phyloP scores from a whole-genome alignment of 768 basidiomycete genomes.

The Fomitopsis pulvina region DNA sequence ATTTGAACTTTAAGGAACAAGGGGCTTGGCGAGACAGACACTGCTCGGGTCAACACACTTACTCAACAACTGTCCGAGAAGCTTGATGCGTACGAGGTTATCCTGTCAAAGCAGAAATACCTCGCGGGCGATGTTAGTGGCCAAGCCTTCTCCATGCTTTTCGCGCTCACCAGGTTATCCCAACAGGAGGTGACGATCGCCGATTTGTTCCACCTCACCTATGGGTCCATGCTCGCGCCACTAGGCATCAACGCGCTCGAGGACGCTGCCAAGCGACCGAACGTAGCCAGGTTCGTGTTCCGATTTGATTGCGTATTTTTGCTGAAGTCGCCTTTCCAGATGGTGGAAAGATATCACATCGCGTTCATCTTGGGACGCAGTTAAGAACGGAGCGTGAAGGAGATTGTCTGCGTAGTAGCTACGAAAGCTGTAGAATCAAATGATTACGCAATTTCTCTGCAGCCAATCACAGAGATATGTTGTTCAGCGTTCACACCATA shows the following conservation, averaged over 20 bases:
- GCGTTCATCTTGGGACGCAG: constrained; percentile 40
- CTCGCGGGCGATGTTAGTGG: constrained; percentile 26
- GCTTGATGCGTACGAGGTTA: constrained; percentile 23
- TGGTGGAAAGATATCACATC: constrained; percentile 48
- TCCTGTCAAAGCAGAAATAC: constrained; percentile 25
- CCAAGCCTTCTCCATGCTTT: too few species aligned
- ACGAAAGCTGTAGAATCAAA: not conserved
- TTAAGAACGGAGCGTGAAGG: constrained; percentile 29
- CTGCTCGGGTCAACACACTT: not conserved
- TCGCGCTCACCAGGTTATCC: not conserved
- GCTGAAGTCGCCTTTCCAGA: constrained; percentile 17
- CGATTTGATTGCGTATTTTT: not conserved
- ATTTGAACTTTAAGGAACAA: not conserved
- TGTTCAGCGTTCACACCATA: too few species aligned
- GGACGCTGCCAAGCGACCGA: constrained; percentile 26
- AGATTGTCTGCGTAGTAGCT: not conserved
- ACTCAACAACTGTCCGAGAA: constrained; percentile 9
- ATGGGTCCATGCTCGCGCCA: constrained; percentile 25
- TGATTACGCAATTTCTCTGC: too few species aligned
- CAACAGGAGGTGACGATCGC: constrained; percentile 44
- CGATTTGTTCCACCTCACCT: constrained; percentile 53
- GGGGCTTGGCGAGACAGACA: constrained; percentile 3
- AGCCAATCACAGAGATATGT: too few species aligned
- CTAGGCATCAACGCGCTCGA: constrained; percentile 25
- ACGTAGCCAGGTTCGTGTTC: constrained; percentile 37